Base-by-base conservation (phyloP, 331 rosid species). In the Pyracantha coccinea region DNA sequence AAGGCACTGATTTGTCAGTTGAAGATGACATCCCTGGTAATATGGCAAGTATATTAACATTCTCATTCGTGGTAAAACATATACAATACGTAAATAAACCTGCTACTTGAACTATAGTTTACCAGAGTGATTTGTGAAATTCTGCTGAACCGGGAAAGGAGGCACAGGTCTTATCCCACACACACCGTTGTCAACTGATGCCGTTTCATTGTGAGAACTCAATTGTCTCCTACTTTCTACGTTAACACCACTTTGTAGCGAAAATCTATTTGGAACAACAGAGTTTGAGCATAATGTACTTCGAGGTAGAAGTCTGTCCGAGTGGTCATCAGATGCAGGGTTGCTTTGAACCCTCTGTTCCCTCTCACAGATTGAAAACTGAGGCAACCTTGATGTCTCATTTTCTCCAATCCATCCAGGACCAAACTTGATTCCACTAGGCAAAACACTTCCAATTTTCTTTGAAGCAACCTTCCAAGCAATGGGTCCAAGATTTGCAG, bases 401-500 rank as follows among this genome's bases (percentile, higher is more conserved):
- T 80, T 83, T 72, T 87, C 95, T 52, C 85, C 85, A 10, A 81
- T 77, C 90, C 89, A 83, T 68, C 92, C 91, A 19, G 87, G 90
- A 80, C 95, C 90, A 72, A 86, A 88, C 69, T 83, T 81, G 54
- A 81, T 79, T 79, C 90, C 91, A 58, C 9, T 3, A 20, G 97
- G 90, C 72, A 89, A 84, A 79, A 86, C 87, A 78, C 86, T 78
- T 45, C 68, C 84, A 63, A 90, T 92, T 83, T 88, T 89, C 85
- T 75, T 85, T 4, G 88, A 85, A 80, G 92, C 99, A 87, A 90
- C 76, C 81, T 90, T 87, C 97, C 97, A 85, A 76, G 79, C 97
- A 84, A 77, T 80, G 13, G 99, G 97, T 69, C 97, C 99, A 73
- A 90, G 97, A 83, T 82, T 92, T 19, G 92, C 86, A 31, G 91